Evolutionary conservation across 2,329 filamentous ascomycete species (phyloP), one percentile per base, ranked within the genome.

Genomic region (Hypocreales sp.): DNA sequence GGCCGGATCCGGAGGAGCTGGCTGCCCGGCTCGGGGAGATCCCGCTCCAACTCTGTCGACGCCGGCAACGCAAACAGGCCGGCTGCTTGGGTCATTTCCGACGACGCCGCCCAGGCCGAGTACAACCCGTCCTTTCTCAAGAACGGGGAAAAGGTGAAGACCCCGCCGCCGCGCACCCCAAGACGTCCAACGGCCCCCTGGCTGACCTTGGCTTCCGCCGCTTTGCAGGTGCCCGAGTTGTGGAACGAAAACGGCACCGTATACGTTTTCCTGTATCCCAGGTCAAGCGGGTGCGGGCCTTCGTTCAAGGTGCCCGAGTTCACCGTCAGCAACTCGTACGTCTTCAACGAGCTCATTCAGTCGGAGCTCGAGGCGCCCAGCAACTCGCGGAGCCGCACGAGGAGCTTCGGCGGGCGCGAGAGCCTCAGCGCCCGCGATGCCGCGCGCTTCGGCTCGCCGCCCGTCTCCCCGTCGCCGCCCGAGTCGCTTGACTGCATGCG

Each of bases 181-280:
- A 9, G 5, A 11, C 13, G 4, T 9, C 6, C 17, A 14, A 11
- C 24, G 15, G 7, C 18, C 18, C 18, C 18, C 18, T 7, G 18
- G 7, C 24, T 27, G 19, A 31, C 36, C 24, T 19, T 16, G 19
- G 8, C 20, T 31, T 14, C 32, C 24, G 5, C 15, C 3, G n/a
- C 4, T 15, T 20, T 22, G 8, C 29, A 73, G 68, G 66, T 77
- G 4, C 68, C 72, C 2, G 73, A 78, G 44, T 48, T 79, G 13
- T 78, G 73, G 73, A 67, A 72, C 36, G 69, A 75, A 29, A 52
- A 47, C 27, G 71, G 67, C 21, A 62, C 62, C 33, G 60, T 74
- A 15, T 54, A 59, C 27, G 59, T 79, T 13, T 70, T 71, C 38
- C 48, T 79, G 4, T 64, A 64, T 30, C 58, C 70, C 1, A 60